Conservation (phyloP, 2,329 filamentous ascomycete species). For the Ceratocystis albifundus region DNA sequence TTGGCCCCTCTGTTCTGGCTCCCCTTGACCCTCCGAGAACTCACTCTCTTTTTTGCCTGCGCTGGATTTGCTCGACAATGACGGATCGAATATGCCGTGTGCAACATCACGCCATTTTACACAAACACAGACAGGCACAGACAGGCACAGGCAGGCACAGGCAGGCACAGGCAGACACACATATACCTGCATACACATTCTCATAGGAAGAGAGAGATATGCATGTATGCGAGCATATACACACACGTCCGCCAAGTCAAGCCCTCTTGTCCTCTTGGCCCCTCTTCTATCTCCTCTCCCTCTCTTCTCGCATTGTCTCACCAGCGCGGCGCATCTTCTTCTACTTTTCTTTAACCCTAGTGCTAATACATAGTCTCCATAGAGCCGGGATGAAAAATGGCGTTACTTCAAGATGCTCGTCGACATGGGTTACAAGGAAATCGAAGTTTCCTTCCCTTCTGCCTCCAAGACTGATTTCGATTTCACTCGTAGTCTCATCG, state of each 20-base stretch:
- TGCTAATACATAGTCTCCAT: slow-evolving; percentile 19
- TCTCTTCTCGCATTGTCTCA: background rate
- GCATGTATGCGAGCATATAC: background rate
- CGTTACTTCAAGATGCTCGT: slow-evolving; percentile 89
- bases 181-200: background rate
- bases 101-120: background rate
- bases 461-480: slow-evolving; percentile 93
- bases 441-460: slow-evolving; percentile 90
- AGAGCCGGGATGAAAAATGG: slow-evolving; percentile 94
- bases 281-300: background rate
- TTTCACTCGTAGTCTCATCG: slow-evolving; percentile 70
- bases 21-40: background rate
- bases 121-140: background rate
- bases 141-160: background rate
- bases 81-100: background rate
- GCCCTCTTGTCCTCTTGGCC: too few relatives aligned
- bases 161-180: background rate
- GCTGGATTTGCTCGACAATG: background rate
- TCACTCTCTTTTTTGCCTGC: background rate
- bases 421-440: slow-evolving; percentile 91
- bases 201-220: background rate
- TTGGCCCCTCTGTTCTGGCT: slow-evolving; percentile 16
- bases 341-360: background rate
- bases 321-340: background rate
- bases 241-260: background rate